Percentiles rank a stretch among this genome's conserved stretches.
Evolutionary conservation across 2,329 filamentous ascomycete genomes (phyloP).

Genomic region (Fusarium hainanense): DNA sequence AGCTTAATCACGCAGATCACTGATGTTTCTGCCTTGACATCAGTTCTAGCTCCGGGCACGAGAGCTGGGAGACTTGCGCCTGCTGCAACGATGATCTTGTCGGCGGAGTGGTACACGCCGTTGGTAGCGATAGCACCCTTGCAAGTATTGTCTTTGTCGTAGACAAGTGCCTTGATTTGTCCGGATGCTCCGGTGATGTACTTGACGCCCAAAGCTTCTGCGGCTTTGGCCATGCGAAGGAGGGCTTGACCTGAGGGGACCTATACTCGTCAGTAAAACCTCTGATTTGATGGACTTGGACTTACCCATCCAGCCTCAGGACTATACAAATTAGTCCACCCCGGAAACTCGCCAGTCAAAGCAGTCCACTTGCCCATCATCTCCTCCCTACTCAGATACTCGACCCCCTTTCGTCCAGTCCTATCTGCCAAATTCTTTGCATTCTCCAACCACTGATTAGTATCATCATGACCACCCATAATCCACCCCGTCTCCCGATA

Average conservation of each 20-base stretch:
- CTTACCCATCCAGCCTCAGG: conserved; percentile 49
- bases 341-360: conserved; percentile 41
- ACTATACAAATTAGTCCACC: conserved; percentile 47
- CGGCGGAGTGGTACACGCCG: conserved; percentile 62
- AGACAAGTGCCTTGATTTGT: conserved; percentile 39
- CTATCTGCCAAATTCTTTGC: conserved; percentile 42
- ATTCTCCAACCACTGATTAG: conserved; percentile 47
- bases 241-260: conserved; percentile 46
- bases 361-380: conserved; percentile 47
- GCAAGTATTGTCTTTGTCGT: conserved; percentile 43
- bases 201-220: conserved; percentile 41
- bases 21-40: conserved; percentile 72
- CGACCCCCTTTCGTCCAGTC: conserved; percentile 39
- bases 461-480: conserved; percentile 44
- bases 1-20: conserved; percentile 72
- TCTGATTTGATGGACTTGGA: neutral
- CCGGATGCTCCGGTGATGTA: conserved; percentile 47
- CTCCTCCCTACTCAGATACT: conserved; percentile 43
- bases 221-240: conserved; percentile 48
- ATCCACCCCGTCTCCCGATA: conserved; percentile 51
- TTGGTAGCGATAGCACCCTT: conserved; percentile 62
- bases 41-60: conserved; percentile 68
- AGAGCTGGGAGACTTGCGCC: conserved; percentile 74
- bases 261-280: neutral
- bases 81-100: conserved; percentile 71